Evolutionary conservation across 2,329 filamentous ascomycete species (phyloP).

Genomic region (Sarocladium strictum): DNA sequence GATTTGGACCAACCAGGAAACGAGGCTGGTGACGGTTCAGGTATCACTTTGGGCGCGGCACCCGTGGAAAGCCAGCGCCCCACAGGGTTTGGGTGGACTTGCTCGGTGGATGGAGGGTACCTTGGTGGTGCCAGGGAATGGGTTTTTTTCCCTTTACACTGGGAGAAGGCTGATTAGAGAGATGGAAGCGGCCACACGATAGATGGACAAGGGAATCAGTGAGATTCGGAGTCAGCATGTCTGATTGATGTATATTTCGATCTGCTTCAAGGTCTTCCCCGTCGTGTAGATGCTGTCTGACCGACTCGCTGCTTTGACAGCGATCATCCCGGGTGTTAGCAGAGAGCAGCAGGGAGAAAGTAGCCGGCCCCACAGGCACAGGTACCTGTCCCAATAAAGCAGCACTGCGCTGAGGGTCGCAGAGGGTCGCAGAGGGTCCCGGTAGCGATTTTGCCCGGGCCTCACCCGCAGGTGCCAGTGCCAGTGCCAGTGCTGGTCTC

Average conservation of each 20-base stretch:
- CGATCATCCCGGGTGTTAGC: neutral
- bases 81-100: neutral
- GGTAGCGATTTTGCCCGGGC: constrained; percentile 4
- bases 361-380: neutral
- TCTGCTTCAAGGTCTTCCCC: no score
- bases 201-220: neutral
- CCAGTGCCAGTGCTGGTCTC: neutral
- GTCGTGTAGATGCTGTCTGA: no score
- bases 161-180: neutral
- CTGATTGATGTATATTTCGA: neutral
- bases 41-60: neutral
- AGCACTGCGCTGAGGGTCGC: neutral
- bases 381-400: neutral
- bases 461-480: neutral
- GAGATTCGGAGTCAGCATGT: no score
- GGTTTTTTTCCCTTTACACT: constrained; percentile 6
- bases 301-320: neutral
- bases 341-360: neutral
- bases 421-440: neutral
- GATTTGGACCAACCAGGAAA: neutral
- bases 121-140: neutral
- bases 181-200: neutral
- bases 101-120: neutral
- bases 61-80: neutral
- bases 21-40: neutral